A percentile compares a stretch with the other conserved stretches of the same genome.
Conservation (phyloP, 441 rosid genomes). For the Isatis lusitanica region DNA sequence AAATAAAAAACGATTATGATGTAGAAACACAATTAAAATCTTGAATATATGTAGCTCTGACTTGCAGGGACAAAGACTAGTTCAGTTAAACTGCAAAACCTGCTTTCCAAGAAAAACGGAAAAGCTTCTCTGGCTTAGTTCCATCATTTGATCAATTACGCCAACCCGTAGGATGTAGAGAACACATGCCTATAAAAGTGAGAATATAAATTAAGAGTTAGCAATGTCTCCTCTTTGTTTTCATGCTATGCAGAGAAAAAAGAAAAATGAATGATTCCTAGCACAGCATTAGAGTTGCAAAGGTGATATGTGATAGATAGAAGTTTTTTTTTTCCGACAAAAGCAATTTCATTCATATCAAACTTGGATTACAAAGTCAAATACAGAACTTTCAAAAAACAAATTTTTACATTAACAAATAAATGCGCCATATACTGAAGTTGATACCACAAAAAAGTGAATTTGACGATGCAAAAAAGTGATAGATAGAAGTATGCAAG, state of each 20-base stretch:
- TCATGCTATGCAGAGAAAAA: constrained; percentile 13
- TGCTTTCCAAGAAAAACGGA: constrained; percentile 81
- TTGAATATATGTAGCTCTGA: constrained; percentile 20
- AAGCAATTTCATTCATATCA: too few species aligned
- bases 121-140: constrained; percentile 91
- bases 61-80: constrained; percentile 19
- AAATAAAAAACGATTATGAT: constrained; percentile 9
- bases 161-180: constrained; percentile 92
- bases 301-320: constrained; percentile 22
- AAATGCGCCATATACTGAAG: too few species aligned
- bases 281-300: not conserved
- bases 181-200: constrained; percentile 82
- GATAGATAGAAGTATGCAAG: constrained; percentile 1
- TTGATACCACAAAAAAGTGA: too few species aligned
- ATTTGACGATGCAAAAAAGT: not conserved
- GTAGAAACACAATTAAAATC: not conserved
- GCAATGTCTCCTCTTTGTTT: constrained; percentile 11
- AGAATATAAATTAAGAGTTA: constrained; percentile 18
- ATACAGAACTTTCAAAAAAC: too few species aligned
- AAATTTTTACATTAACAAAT: too few species aligned
- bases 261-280: constrained; percentile 24
- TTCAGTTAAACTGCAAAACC: constrained; percentile 47
- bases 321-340: not conserved
- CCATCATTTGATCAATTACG: constrained; percentile 94
- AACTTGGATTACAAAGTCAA: too few species aligned